Evolutionary conservation across 768 basidiomycete genomes (phyloP).

Genomic region (Saitozyma podzolica): DNA sequence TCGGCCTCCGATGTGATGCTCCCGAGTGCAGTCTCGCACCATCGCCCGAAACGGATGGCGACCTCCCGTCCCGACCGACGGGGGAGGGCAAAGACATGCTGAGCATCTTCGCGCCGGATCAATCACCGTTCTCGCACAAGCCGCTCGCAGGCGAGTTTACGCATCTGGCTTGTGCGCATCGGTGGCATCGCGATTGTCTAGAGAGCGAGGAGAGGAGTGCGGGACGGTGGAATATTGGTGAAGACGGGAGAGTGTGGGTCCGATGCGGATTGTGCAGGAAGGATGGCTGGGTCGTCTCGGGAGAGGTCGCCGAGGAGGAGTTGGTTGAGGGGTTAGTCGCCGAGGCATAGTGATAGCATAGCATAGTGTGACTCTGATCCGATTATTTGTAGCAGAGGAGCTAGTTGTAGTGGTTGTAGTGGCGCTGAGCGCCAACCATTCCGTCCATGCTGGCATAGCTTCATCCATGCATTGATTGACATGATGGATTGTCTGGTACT

Average conservation of each 20-base stretch:
- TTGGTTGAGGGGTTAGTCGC: background rate
- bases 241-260: conserved; percentile 25
- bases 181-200: conserved; percentile 11
- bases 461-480: background rate
- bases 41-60: conserved; percentile 2
- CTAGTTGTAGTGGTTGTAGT: background rate
- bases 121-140: background rate
- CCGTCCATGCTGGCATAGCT: too few species aligned
- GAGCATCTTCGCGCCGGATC: conserved; percentile 75
- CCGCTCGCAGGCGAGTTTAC: background rate
- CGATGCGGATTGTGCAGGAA: conserved; percentile 35
- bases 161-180: conserved; percentile 3
- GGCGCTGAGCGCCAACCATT: too few species aligned
- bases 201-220: conserved; percentile 19
- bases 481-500: background rate
- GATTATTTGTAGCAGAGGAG: background rate
- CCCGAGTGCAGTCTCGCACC: conserved; percentile 28
- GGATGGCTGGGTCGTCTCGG: conserved; percentile 30
- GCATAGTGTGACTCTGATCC: background rate
- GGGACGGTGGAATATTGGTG: conserved; percentile 14
- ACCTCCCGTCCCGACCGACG: background rate
- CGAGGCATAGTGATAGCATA: background rate
- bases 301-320: background rate
- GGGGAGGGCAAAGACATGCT: conserved; percentile 35
- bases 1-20: conserved; percentile 45